phyloP scores from a whole-genome alignment of 805 yeast species.

The Pichia californica region DNA sequence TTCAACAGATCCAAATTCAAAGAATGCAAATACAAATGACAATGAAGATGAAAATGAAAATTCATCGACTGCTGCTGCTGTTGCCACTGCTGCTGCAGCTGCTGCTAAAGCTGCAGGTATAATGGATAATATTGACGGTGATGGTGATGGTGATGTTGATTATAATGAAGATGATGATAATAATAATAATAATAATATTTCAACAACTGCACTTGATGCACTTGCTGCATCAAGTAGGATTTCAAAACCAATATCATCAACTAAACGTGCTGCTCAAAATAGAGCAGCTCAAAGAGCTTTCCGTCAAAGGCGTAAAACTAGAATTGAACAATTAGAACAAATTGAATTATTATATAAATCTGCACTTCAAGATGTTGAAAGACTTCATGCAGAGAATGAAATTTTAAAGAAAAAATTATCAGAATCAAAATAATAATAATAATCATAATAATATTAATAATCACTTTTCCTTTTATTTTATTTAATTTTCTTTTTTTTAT shows the following conservation, averaged over 20 bases:
- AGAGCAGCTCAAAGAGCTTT: conserved; percentile 89
- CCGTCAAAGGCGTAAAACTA: conserved; percentile 74
- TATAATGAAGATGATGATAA: neutral
- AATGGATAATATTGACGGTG: neutral
- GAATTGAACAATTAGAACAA: conserved; percentile 72
- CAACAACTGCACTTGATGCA: conserved; percentile 1
- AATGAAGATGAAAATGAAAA: neutral
- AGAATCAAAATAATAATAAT: neutral
- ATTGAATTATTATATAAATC: conserved; percentile 58
- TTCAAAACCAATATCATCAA: neutral
- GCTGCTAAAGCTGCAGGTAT: too few relatives aligned
- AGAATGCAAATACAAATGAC: neutral
- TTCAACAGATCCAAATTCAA: neutral
- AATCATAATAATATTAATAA: too few relatives aligned
- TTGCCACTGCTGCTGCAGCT: neutral
- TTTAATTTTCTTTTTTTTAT: neutral
- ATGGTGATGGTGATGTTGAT: neutral
- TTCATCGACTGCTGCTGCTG: neutral
- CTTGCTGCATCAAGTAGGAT: conserved; percentile 1
- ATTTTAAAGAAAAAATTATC: conserved; percentile 56
- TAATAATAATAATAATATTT: neutral
- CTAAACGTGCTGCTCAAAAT: conserved; percentile 89
- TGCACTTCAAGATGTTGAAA: conserved; percentile 59
- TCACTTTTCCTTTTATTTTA: too few relatives aligned
- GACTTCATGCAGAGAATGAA: conserved; percentile 61